Conservation (phyloP, 2,329 filamentous ascomycete species). For the Metarhizium sp. region DNA sequence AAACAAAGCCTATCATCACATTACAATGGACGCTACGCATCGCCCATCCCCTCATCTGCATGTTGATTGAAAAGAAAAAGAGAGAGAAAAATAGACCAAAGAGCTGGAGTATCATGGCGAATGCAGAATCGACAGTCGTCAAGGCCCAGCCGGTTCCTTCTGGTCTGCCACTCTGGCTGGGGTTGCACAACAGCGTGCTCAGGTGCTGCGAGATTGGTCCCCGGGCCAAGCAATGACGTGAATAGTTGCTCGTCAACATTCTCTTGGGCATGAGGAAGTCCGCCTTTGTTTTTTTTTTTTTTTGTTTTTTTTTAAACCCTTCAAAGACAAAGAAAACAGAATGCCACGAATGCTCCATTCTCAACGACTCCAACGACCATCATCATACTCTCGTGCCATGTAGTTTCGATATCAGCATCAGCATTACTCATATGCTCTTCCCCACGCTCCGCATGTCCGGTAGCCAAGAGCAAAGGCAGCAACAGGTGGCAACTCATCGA, state of each 20-base stretch:
- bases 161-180: not conserved
- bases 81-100: not conserved
- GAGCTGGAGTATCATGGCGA: not conserved
- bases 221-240: not conserved
- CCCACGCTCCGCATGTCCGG: not conserved
- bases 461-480: not conserved
- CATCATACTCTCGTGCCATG: not conserved
- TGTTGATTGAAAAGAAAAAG: not conserved
- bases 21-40: not conserved
- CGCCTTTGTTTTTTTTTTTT: no score
- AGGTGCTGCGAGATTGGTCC: not conserved
- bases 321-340: not conserved
- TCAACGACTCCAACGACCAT: not conserved
- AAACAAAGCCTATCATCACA: not conserved
- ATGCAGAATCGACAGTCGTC: not conserved
- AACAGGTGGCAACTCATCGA: constrained; percentile 1
- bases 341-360: not conserved
- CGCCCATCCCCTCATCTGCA: not conserved
- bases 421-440: not conserved
- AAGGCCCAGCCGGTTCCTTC: not conserved
- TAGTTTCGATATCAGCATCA: not conserved
- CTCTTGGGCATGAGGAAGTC: no score
- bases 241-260: not conserved
- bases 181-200: not conserved
- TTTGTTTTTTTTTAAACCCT: no score